Evolutionary conservation across 805 yeast species (phyloP), one percentile per base, ranked within the genome.

Genomic region (Priceomyces carsonii): DNA sequence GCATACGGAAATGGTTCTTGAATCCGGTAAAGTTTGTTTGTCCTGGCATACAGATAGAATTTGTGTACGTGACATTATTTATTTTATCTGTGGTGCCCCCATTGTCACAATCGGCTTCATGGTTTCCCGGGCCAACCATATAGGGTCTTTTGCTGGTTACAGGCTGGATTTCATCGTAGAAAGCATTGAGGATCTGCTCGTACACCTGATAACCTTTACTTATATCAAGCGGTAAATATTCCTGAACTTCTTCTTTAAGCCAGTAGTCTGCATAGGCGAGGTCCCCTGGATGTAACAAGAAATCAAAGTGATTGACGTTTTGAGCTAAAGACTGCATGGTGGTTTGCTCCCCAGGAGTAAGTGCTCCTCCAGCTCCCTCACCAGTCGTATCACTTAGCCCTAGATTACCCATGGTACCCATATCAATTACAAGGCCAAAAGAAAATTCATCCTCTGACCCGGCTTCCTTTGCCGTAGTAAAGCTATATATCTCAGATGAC

Each of bases 1-100:
- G 47, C 47, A 43, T 43, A 10, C 38, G 36, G 33, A 38, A 43
- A 35, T 43, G 47, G 28, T 40, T 37, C 25, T 35, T 37, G 37
- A 24, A 38, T n/a, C 47, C 47, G 17, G 44, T 43, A 25, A 43
- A 43, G 33, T 43, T 43, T 17, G 44, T 43, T 22, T 43, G 47
- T 4, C 47, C 47, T 5, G 44, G 47, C 28, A 40, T 24, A 37
- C 47, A 43, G 21, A 43, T 40, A 21, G 41, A 33, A 31, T 43
- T 43, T 16, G 39, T 40, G 32, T 34, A 43, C n/a, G 26, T 33
- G 8, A 27, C 16, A 12, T 29, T 13, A 7, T 27, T 6, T 8
- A 16, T 24, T 12, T 27, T 20, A 23, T 34, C 38, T 12, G 32
- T 16, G 20, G 26, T 19, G 17, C 39, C 41, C 6, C 43, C 43